phyloP scores from a whole-genome alignment of 495 filamentous ascomycete genomes.

The Lophiotrema nucula region DNA sequence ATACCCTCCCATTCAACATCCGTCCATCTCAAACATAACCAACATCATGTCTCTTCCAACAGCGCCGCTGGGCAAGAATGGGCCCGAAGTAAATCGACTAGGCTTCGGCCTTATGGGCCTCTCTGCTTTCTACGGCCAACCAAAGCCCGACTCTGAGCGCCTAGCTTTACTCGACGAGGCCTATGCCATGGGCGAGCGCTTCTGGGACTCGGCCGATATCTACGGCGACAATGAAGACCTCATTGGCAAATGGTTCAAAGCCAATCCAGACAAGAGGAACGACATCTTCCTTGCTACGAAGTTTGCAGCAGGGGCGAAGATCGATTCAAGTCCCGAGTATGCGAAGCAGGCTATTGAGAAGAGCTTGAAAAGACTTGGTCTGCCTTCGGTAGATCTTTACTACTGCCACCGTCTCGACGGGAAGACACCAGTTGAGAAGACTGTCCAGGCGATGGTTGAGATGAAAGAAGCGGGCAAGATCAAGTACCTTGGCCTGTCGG shows the following conservation, averaged over 20 bases:
- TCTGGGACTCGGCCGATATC: conserved; percentile 63
- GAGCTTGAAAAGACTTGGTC: conserved; percentile 46
- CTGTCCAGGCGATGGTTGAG: conserved; percentile 23
- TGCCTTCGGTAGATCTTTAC: conserved; percentile 48
- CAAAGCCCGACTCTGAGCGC: conserved; percentile 47
- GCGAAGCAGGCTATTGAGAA: conserved; percentile 46
- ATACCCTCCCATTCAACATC: no score
- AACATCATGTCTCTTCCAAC: conserved; percentile 31
- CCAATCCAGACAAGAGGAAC: conserved; percentile 49
- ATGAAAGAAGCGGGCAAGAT: conserved; percentile 52
- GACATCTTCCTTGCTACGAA: conserved; percentile 62
- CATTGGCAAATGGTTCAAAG: conserved; percentile 57
- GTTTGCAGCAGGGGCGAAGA: conserved; percentile 42
- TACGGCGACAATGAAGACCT: conserved; percentile 55
- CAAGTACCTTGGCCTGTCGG: conserved; percentile 58
- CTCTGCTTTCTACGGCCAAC: conserved; percentile 45
- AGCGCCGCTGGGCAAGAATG: conserved; percentile 23
- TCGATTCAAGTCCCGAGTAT: conserved; percentile 47
- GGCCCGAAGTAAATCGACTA: conserved; percentile 47
- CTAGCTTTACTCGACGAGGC: conserved; percentile 54
- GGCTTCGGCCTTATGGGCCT: conserved; percentile 58
- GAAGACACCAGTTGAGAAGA: conserved; percentile 32
- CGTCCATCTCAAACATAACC: background rate
- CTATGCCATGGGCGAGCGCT: conserved; percentile 53
- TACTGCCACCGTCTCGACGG: conserved; percentile 22